phyloP scores from a whole-genome alignment of 495 filamentous ascomycete genomes.

The Aspergillus leporis region DNA sequence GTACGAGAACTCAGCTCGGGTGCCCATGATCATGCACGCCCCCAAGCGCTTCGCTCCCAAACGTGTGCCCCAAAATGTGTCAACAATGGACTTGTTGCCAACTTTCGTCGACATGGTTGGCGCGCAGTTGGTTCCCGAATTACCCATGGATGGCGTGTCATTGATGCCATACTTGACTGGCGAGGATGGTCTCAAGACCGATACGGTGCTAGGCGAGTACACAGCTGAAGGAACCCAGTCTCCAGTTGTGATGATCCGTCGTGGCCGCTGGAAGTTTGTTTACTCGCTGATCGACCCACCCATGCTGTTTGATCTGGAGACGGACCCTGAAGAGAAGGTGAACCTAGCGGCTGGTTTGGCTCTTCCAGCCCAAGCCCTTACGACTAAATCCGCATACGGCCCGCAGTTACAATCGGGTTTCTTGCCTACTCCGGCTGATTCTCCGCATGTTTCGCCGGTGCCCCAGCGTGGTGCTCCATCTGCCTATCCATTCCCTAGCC shows the following conservation, averaged over 20 bases:
- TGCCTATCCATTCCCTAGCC: slow-evolving; percentile 43
- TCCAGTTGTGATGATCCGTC: slow-evolving; percentile 87
- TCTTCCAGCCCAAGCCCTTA: slow-evolving; percentile 8
- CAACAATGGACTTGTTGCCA: slow-evolving; percentile 80
- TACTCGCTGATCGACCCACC: slow-evolving; percentile 77
- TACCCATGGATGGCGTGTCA: slow-evolving; percentile 78
- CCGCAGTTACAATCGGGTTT: slow-evolving; percentile 20
- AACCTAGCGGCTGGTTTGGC: slow-evolving; percentile 60
- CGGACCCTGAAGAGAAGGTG: slow-evolving; percentile 70
- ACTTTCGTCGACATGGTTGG: slow-evolving; percentile 81
- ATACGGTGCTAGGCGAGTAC: slow-evolving; percentile 85
- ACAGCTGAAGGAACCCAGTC: slow-evolving; percentile 84
- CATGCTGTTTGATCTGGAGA: slow-evolving; percentile 72
- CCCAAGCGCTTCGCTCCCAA: slow-evolving; percentile 67
- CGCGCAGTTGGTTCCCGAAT: slow-evolving; percentile 55
- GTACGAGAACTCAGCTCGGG: slow-evolving; percentile 80
- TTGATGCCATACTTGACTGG: slow-evolving; percentile 71
- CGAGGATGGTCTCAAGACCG: slow-evolving; percentile 51
- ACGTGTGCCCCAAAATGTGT: slow-evolving; percentile 73
- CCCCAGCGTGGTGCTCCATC: slow-evolving; percentile 27
- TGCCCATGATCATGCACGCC: slow-evolving; percentile 76
- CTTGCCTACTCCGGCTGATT: slow-evolving; percentile 43
- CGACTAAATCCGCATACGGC: slow-evolving; percentile 19
- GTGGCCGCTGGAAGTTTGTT: slow-evolving; percentile 80
- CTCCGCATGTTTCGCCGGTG: slow-evolving; percentile 33